Evolutionary conservation across 805 yeast genomes (phyloP).

Genomic region (Schwanniomyces sp.): DNA sequence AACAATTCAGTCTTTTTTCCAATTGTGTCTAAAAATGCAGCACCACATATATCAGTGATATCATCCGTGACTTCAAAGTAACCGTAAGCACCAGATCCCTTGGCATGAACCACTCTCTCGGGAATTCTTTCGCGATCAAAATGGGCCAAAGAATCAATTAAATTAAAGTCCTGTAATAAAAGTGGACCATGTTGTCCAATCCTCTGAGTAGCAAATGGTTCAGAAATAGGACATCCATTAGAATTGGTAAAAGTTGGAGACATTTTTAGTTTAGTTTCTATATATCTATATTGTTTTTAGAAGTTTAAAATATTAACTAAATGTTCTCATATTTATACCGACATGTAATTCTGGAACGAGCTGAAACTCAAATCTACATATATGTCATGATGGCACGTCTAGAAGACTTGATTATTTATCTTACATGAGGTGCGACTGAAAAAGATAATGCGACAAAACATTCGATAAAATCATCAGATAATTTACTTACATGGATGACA

Average conservation of each 20-base stretch:
- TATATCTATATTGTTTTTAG: background rate
- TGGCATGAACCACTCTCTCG: conserved; percentile 91
- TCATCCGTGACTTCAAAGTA: conserved; percentile 85
- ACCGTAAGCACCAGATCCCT: conserved; percentile 91
- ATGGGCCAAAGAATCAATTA: conserved; percentile 80
- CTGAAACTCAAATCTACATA: too few species aligned
- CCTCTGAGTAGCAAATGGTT: conserved; percentile 77
- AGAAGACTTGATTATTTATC: too few species aligned
- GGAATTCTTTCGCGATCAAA: conserved; percentile 90
- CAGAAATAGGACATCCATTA: conserved; percentile 72
- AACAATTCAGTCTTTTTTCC: conserved; percentile 79
- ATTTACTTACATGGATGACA: too few species aligned
- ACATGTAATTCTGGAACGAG: too few species aligned
- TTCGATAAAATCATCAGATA: too few species aligned
- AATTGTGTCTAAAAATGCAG: conserved; percentile 66
- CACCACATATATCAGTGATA: conserved; percentile 66
- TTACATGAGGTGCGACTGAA: too few species aligned
- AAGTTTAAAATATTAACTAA: too few species aligned
- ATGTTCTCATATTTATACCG: too few species aligned
- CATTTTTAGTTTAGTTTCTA: conserved; percentile 21
- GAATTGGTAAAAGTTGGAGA: conserved; percentile 69
- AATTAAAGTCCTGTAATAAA: conserved; percentile 75
- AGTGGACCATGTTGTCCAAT: conserved; percentile 76
- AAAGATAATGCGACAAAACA: too few species aligned
- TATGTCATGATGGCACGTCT: too few species aligned